Conservation (phyloP, 306 rosid genomes). For the Quercus agrifolia region DNA sequence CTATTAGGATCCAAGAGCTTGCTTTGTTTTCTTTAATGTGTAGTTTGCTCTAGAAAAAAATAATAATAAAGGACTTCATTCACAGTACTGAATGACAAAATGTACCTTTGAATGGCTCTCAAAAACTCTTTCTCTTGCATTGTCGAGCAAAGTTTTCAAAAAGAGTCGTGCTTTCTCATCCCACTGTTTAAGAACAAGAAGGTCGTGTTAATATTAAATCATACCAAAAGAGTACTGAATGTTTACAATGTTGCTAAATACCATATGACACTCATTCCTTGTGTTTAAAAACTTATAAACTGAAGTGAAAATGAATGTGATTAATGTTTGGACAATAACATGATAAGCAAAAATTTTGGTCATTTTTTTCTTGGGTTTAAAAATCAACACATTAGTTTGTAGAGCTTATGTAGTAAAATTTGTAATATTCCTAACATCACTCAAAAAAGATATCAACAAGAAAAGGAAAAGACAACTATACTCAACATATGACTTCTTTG, state of each 20-base stretch:
- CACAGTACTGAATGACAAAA: not conserved
- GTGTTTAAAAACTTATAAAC: too few relatives aligned
- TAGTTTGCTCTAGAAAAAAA: not conserved
- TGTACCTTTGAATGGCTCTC: slow-evolving; percentile 49
- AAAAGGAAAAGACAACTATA: too few relatives aligned
- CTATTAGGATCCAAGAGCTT: not conserved
- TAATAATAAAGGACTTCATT: not conserved
- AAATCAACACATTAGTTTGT: too few relatives aligned
- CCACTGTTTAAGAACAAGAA: slow-evolving; percentile 24
- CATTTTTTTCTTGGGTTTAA: too few relatives aligned
- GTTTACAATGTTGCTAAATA: not conserved
- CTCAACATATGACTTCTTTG: too few relatives aligned
- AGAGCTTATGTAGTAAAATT: too few relatives aligned
- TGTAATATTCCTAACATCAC: too few relatives aligned
- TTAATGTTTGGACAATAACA: too few relatives aligned
- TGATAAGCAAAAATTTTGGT: too few relatives aligned
- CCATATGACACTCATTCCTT: not conserved
- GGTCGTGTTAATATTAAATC: not conserved
- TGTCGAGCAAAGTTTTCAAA: slow-evolving; percentile 58
- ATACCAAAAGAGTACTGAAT: not conserved
- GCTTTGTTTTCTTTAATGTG: not conserved
- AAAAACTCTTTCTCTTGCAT: slow-evolving; percentile 41
- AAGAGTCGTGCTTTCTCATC: slow-evolving; percentile 45
- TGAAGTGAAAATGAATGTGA: too few relatives aligned
- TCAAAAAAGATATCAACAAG: too few relatives aligned